Evolutionary conservation across 352 stramenopile species (phyloP), one percentile per base, ranked within the genome.

Genomic region (Phytophthora pistaciae): DNA sequence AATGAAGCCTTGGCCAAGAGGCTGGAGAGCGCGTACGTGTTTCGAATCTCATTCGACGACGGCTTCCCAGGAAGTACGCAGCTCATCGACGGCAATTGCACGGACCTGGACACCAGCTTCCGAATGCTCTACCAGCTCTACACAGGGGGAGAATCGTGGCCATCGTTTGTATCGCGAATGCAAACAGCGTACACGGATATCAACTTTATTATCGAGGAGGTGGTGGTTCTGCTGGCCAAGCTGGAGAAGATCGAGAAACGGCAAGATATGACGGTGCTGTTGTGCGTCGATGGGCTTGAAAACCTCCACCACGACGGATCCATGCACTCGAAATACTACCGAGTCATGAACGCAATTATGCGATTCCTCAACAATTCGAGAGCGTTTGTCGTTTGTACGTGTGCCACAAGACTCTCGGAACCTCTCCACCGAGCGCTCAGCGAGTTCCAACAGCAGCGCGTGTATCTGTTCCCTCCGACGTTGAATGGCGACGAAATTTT

Each of bases 41-140:
- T 64, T 48, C 27, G 23, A 16, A 5, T 64, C 6, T 56, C 16
- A 4, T 56, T 64, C 44, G 57, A 36, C 16, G 21, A 31, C 23
- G 57, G 49, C 33, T 33, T n/a, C 31, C 11, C 31, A 14, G 2
- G 1, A 56, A 56, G 3, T 16, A 23, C 14, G 16, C 25, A 54
- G 42, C 46, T 57, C 27, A 53, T 55, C 23, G 56, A 54, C n/a
- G 14, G 3, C 5, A 18, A 44, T 29, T 50, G 2, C 21, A 7
- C 61, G 50, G 58, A 72, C 9, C 69, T 65, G 55, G 59, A 72
- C 38, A 49, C 72, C 54, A 72, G 64, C 55, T 69, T 48, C 25
- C 69, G 64, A 62, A 77, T 72, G 69, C 53, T 77, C 33, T 72
- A 77, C 53, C 69, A 77, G 50, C 64, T 77, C 29, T 33, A 64